These are phyloP conservation scores for Trichosporon inkin DNA, from an alignment of 1,284 basidiomycete species.

Conservation along the genomic window DNA sequence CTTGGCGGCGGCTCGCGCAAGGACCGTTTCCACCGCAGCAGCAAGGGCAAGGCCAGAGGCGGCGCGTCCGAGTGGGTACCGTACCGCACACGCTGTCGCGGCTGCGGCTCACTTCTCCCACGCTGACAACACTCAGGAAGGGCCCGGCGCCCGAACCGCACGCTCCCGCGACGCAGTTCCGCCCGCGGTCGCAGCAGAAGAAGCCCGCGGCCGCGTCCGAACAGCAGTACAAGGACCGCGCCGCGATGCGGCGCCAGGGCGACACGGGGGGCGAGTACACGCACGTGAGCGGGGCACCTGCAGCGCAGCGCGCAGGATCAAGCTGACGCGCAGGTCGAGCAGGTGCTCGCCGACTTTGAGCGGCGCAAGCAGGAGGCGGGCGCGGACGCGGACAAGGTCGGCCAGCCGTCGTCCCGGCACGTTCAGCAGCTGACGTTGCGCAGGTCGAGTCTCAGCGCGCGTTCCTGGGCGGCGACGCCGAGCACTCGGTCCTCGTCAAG, in stretches of 20 bases:
- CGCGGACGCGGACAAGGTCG: conserved; percentile 52
- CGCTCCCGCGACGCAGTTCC: conserved; percentile 27
- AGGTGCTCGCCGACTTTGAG: conserved; percentile 74
- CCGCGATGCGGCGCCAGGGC: conserved; percentile 43
- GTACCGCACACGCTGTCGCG: neutral
- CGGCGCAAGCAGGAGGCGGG: conserved; percentile 59
- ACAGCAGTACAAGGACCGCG: conserved; percentile 46
- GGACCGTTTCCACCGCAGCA: neutral
- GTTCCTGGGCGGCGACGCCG: conserved; percentile 81
- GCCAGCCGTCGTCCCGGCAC: neutral
- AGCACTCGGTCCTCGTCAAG: conserved; percentile 80
- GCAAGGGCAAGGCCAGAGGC: conserved; percentile 1
- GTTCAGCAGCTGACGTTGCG: neutral
- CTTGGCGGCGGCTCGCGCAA: conserved; percentile 29
- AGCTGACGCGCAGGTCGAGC: conserved; percentile 60
- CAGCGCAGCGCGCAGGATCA: too few relatives aligned
- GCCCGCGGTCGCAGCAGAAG: conserved; percentile 36
- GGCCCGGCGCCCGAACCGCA: conserved; percentile 4
- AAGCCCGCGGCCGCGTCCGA: conserved; percentile 13
- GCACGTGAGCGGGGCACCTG: conserved; percentile 38
- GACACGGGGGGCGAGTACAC: conserved; percentile 47
- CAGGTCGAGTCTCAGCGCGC: conserved; percentile 70
- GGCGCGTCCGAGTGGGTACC: neutral
- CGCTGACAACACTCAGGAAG: conserved; percentile 10
- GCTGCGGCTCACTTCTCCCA: too few relatives aligned